phyloP scores from a whole-genome alignment of 305 asterid species.

The Fraxinus paxiana region DNA sequence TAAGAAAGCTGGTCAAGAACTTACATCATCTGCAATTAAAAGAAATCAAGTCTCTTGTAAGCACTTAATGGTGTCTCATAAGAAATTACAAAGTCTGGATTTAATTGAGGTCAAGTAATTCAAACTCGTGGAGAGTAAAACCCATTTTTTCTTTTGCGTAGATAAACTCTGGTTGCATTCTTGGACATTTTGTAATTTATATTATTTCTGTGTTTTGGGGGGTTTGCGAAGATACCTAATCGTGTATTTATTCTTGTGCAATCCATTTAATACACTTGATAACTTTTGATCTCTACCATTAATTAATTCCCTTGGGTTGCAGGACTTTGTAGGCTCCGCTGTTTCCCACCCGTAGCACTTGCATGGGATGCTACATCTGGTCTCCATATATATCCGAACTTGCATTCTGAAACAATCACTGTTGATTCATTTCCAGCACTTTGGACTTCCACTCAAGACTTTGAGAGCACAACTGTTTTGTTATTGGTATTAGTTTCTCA shows the following conservation, averaged over 20 bases:
- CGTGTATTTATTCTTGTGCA: not conserved
- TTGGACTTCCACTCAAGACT: constrained; percentile 66
- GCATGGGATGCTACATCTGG: constrained; percentile 97
- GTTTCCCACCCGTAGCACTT: constrained; percentile 97
- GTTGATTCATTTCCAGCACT: constrained; percentile 95
- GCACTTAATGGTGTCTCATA: not conserved
- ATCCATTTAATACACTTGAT: not conserved
- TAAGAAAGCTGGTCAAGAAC: constrained; percentile 12
- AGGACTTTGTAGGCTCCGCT: constrained; percentile 87
- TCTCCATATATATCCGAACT: constrained; percentile 82
- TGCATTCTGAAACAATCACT: constrained; percentile 68
- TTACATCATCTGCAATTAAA: not conserved
- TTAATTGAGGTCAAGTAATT: not conserved
- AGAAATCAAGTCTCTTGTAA: constrained; percentile 14
- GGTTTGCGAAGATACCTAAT: not conserved
- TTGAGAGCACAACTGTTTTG: constrained; percentile 70
- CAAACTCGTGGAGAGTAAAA: not conserved
- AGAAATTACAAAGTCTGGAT: not conserved
- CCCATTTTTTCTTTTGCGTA: constrained; percentile 9
- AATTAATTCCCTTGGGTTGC: constrained; percentile 30
- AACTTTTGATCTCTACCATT: not conserved
- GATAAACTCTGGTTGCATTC: not conserved
- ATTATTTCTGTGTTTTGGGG: not conserved
- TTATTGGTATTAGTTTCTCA: constrained; percentile 54
- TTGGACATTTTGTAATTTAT: not conserved